Evolutionary conservation across 2,329 filamentous ascomycete genomes (phyloP), one percentile per base, ranked within the genome.

Genomic region (Phaeosphaeriaceae sp.): DNA sequence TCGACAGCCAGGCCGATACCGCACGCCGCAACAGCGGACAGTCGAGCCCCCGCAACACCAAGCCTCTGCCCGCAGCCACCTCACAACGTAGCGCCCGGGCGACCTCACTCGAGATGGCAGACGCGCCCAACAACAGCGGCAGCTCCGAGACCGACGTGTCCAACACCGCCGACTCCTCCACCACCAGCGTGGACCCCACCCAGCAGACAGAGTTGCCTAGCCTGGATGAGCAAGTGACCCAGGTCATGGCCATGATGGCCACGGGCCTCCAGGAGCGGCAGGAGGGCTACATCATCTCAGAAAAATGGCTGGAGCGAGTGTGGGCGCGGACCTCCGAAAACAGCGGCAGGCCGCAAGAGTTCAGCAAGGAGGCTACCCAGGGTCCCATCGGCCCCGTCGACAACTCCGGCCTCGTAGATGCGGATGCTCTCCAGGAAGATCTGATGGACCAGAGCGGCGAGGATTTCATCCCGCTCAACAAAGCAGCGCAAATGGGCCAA

Each of bases 341-440:
- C 50, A 61, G 57, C 46, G 58, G 54, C 58, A 65, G 62, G 31
- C 83, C 82, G 20, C 82, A 84, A 61, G 84, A 86, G 51, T 80
- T 79, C 41, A 81, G 84, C 59, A 90, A 91, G 61, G 79, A 83
- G n/a, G 84, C 85, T 10, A 73, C 82, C 11, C 84, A 89, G 57
- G 86, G 85, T 7, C 84, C 87, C 4, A 85, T 95, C 55, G 93
- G 93, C 1, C 91, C 91, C 0, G 86, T 98, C 31, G 92, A 97
- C 81, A 97, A 97, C 73, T 88, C 90, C 0, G 90, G 93, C 71
- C 88, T 97, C 48, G 76, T 75, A 19, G 74, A 76, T 36, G 53
- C 61, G 51, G 68, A 68, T 22, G 55, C 62, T 7, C 40, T 69
- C 7, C 54, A 58, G 19, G 65, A 69, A 6, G 66, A 69, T 25